Evolutionary conservation across 176 grass and related monocot species (phyloP).

Genomic region (Rhynchospora breviuscula): DNA sequence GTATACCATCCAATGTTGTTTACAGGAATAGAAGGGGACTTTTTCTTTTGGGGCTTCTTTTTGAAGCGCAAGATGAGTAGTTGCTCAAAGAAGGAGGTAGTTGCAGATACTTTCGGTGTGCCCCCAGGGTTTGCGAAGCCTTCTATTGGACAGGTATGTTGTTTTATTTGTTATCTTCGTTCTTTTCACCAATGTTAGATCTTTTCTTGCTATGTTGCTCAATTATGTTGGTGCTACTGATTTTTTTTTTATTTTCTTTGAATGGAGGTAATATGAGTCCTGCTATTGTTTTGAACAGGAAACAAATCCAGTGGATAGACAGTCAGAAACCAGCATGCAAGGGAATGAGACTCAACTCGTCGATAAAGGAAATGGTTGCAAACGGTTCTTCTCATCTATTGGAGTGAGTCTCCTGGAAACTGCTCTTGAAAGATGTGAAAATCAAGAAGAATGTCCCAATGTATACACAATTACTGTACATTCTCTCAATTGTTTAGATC

Average conservation of each 20-base stretch:
- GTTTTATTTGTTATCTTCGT: not conserved
- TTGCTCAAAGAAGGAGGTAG: not conserved
- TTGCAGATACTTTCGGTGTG: not conserved
- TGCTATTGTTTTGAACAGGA: constrained; percentile 1
- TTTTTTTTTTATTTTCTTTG: not conserved
- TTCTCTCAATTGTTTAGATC: constrained; percentile 2
- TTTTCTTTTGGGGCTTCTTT: constrained; percentile 12
- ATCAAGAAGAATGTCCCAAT: constrained; percentile 1
- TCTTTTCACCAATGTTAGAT: not conserved
- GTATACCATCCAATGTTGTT: not conserved
- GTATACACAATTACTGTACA: not conserved
- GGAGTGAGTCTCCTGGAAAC: not conserved
- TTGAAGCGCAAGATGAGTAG: not conserved
- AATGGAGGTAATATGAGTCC: not conserved
- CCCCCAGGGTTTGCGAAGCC: not conserved
- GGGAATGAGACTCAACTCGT: not conserved
- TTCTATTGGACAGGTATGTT: not conserved
- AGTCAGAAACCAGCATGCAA: not conserved
- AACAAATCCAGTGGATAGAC: not conserved
- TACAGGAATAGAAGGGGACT: not conserved
- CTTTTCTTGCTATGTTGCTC: not conserved
- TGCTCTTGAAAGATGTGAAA: not conserved
- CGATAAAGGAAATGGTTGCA: not conserved
- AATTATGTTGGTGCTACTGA: not conserved
- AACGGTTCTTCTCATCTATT: not conserved